Percentiles rank a stretch among this genome's conserved stretches.
These are phyloP conservation scores for Dioscorea alata DNA, from an alignment of 106 monocot species.

Conservation along the genomic window DNA sequence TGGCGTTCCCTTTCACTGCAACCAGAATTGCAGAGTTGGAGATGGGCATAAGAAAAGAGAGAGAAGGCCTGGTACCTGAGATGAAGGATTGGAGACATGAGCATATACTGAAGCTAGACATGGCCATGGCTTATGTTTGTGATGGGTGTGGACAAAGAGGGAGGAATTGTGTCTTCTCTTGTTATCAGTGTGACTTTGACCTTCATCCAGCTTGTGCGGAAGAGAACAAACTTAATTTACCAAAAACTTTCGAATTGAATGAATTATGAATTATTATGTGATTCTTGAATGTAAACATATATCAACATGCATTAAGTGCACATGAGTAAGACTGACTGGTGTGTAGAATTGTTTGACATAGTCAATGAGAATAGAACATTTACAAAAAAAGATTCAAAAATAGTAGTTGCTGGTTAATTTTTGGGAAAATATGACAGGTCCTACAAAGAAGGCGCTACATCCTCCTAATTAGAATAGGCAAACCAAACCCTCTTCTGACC, in stretches of 20 bases:
- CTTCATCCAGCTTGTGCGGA: conserved; percentile 27
- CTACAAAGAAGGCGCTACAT: background rate
- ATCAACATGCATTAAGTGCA: background rate
- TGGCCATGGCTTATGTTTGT: conserved; percentile 26
- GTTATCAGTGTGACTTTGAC: conserved; percentile 27
- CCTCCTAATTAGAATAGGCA: background rate
- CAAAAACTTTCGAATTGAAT: background rate
- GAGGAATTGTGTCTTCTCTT: conserved; percentile 36
- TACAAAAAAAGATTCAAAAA: too few relatives aligned
- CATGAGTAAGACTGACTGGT: background rate
- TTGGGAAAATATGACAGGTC: background rate
- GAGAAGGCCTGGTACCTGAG: conserved; percentile 8
- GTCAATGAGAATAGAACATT: background rate
- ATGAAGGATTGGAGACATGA: conserved; percentile 19
- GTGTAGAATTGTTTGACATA: background rate
- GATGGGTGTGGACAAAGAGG: conserved; percentile 20
- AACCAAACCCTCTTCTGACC: background rate
- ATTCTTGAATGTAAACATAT: background rate
- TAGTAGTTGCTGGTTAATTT: background rate
- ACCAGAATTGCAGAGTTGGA: conserved; percentile 21
- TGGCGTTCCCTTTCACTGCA: conserved; percentile 31
- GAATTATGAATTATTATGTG: too few relatives aligned
- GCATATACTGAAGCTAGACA: conserved; percentile 27
- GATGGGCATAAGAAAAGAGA: conserved; percentile 17
- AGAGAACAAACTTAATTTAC: background rate